Conservation (phyloP, 768 basidiomycete genomes). For the Tulasnella calospora region DNA sequence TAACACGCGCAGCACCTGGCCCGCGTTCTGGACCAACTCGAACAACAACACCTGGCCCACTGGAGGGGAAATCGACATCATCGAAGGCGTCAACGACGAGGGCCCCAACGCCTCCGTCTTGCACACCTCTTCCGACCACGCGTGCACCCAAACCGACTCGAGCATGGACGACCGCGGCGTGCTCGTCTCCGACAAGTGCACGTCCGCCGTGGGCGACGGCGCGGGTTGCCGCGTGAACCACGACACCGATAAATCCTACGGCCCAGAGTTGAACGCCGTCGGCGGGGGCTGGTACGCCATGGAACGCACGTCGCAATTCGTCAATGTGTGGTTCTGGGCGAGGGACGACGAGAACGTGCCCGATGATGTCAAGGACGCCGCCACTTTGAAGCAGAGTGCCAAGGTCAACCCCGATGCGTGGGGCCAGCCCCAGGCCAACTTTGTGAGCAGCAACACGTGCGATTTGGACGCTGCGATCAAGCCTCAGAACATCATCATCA, state of each 20-base stretch:
- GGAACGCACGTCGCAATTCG: constrained; percentile 23
- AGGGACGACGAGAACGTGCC: constrained; percentile 22
- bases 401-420: constrained; percentile 24
- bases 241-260: constrained; percentile 17
- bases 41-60: constrained; percentile 44
- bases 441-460: constrained; percentile 26
- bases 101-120: constrained; percentile 19
- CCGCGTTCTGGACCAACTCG: constrained; percentile 38
- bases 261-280: constrained; percentile 25
- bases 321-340: constrained; percentile 27
- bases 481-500: constrained; percentile 31
- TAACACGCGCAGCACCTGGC: constrained; percentile 41
- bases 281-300: constrained; percentile 28
- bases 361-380: constrained; percentile 13
- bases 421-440: constrained; percentile 27
- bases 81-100: constrained; percentile 35
- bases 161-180: not conserved
- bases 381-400: not conserved
- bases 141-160: constrained; percentile 44
- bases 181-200: not conserved
- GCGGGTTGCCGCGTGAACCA: constrained; percentile 25
- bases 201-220: constrained; percentile 8
- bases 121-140: constrained; percentile 42
- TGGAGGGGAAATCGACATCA: constrained; percentile 36
- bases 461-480: constrained; percentile 26